Evolutionary conservation across 805 yeast species (phyloP).

Genomic region (Wickerhamiella sergipiensis): DNA sequence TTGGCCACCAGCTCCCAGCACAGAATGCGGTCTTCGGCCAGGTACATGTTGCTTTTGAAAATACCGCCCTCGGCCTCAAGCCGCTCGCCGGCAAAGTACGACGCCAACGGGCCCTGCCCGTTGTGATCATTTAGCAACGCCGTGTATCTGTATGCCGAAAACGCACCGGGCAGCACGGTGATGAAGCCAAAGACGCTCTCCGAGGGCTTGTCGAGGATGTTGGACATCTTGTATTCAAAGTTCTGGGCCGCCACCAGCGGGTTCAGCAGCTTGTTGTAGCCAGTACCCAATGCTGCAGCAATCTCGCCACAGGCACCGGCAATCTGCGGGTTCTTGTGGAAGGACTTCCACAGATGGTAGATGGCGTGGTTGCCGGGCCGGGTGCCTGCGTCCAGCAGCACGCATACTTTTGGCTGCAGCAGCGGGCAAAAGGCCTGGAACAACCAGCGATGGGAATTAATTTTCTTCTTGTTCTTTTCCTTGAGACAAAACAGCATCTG

Average conservation of each 20-base stretch:
- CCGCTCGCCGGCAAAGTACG: constrained; percentile 83
- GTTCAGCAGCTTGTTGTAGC: constrained; percentile 65
- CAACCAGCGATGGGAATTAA: constrained; percentile 96
- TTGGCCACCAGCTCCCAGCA: constrained; percentile 96
- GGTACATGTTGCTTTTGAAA: constrained; percentile 90
- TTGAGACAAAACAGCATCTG: constrained; percentile 87
- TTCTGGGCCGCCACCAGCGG: constrained; percentile 94
- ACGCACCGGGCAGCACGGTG: constrained; percentile 87
- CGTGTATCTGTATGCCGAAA: constrained; percentile 83
- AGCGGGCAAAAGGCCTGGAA: constrained; percentile 90
- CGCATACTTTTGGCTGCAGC: constrained; percentile 80
- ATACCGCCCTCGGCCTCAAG: constrained; percentile 56
- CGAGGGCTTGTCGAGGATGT: constrained; percentile 84
- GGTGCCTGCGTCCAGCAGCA: constrained; percentile 93
- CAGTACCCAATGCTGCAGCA: constrained; percentile 85
- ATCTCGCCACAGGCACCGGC: constrained; percentile 99
- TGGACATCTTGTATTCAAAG: constrained; percentile 95
- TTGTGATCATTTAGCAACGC: constrained; percentile 70
- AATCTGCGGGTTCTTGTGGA: constrained; percentile 88
- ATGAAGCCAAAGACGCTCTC: constrained; percentile 90
- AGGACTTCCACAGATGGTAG: constrained; percentile 94
- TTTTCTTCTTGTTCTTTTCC: constrained; percentile 83
- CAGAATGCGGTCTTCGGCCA: constrained; percentile 91
- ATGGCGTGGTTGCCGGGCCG: constrained; percentile 79
- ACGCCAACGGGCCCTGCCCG: constrained; percentile 81